Base-by-base conservation (phyloP, 2,329 filamentous ascomycete genomes). In the Nemania diffusa region DNA sequence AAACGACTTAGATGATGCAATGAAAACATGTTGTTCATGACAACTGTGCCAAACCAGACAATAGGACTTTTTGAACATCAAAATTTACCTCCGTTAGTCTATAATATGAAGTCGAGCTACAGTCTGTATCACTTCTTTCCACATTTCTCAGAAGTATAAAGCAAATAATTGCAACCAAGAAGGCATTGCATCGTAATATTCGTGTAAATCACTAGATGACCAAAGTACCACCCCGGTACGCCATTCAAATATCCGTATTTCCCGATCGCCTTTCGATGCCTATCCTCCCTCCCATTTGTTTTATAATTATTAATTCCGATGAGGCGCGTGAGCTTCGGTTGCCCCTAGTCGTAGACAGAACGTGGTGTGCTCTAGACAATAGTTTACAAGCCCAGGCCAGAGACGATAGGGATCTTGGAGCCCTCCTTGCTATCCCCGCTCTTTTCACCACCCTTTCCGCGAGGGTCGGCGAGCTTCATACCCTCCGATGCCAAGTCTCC, bases 401-500 rank as follows among this genome's bases (percentile, higher is more conserved):
- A 63, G 17, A 48, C 42, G 13, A 20, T 51, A 3, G 65, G 65
- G 37, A 68, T 27, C n/a, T n/a, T 29, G 22, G 46, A 13, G 5
- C 32, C 50, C 53, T 52, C 42, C 5, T 57, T 27, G 7, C 37
- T 13, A 6, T 42, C 37, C 20, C 22, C 26, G 3, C 26, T 22
- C 4, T 44, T 34, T 0, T 20, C 34, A 5, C 78, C 78, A 22
- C 89, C 89, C 20, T 83, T 77, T 0, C 90, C 89, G 37, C 85
- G 81, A 8, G 90, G 82, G 81, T 92, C 90, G 50, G 84, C 81
- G 11, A 89, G 84, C 80, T 90, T 92, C 72, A 90, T 75, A 27
- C 88, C 90, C 74, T 92, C 89, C 24, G 87, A 90, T 1, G 83
- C 74, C 2, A 85, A 59, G 76, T 92, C 88, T 68, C 90, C 90